Evolutionary conservation across 805 yeast species (phyloP), one percentile per base, ranked within the genome.

Genomic region (Kodamaea sagamina): DNA sequence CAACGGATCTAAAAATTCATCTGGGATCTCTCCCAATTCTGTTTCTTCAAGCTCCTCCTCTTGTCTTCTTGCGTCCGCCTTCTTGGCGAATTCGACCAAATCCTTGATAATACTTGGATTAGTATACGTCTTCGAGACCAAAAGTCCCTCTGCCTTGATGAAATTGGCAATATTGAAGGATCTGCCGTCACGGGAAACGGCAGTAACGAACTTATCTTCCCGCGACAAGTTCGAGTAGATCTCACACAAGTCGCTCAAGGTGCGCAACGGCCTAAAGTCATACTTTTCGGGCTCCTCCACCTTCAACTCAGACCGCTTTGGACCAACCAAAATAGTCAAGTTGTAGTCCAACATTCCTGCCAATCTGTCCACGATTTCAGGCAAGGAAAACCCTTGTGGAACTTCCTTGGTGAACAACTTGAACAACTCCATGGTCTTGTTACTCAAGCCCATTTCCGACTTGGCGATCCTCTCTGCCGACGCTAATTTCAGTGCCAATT

Each of bases 341-440:
- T 93, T 93, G 65, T 90, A 92, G 67, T 93, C 86, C 60, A 93
- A 72, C 99, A 93, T 93, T 36, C 96, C 89, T 0, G 99, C 96
- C 49, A 93, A 71, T 63, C 99, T 77, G 55, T 89, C 96, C 32
- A 92, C 96, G 55, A 93, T 82, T 64, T 93, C 99, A 1, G 87
- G 81, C 32, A 88, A 84, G 3, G 82, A 80, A 65, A 93, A 93
- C 0, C 96, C 92, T 40, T 71, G 73, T 6, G 98, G 97, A 7
- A 88, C 87, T 49, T 92, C 92, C 46, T 79, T 73, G 0, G 98
- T 89, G 59, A 90, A 93, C 37, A 89, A 66, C 50, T 80, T 82
- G 56, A 93, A 84, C 49, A 93, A 68, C 32, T 76, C 77, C 65
- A 90, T 81, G 0, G 96, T 86, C 63, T 89, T 86, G 52, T 86